Base-by-base conservation (phyloP, 257 asterid species). In the Ballota nigra region DNA sequence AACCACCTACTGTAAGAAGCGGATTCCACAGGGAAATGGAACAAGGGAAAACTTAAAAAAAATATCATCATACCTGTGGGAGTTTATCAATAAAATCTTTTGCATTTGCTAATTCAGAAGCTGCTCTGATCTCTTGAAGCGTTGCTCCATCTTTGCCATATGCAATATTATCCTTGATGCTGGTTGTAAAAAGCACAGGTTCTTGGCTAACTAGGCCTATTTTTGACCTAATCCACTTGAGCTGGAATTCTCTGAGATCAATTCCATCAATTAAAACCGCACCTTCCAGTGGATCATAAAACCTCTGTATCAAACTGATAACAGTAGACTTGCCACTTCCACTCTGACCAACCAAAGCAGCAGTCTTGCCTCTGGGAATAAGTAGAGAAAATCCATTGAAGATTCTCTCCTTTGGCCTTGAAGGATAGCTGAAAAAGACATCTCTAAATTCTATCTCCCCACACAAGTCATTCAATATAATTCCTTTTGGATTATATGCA, bases 191-290 rank as follows among this genome's bases (percentile, higher is more conserved):
- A 15, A 87, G 83, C 20, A 81, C 80, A 16, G 92, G 92, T 72
- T 87, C 92, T 68, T 87, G 92, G 80, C 88, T 83, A 26, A 87
- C 92, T 4, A 87, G 83, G 12, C 86, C 83, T n/a, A 87, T 84
- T 60, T 83, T 84, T 15, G 83, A 79, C 77, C 92, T 82, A 9
- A 86, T 80, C 89, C 89, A 82, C 66, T 75, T 82, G 12, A 84
- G 77, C 45, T 86, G 84, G 71, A 86, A 67, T 10, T 80, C 81
- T 71, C 68, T 76, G 51, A 86, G 73, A 79, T 82, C 74, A 64
- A 40, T 40, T 59, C 87, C 83, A 47, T 82, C 89, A 4, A 84
- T 75, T 12, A 82, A 62, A 24, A 86, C 83, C 40, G 72, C 78
- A 29, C 92, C 92, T 0, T 53, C 26, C 5, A 76, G 61, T 24